A percentile compares a stretch with the other conserved stretches of the same genome.
phyloP scores from a whole-genome alignment of 106 monocot species.

The Alisma plantagoaquatica region DNA sequence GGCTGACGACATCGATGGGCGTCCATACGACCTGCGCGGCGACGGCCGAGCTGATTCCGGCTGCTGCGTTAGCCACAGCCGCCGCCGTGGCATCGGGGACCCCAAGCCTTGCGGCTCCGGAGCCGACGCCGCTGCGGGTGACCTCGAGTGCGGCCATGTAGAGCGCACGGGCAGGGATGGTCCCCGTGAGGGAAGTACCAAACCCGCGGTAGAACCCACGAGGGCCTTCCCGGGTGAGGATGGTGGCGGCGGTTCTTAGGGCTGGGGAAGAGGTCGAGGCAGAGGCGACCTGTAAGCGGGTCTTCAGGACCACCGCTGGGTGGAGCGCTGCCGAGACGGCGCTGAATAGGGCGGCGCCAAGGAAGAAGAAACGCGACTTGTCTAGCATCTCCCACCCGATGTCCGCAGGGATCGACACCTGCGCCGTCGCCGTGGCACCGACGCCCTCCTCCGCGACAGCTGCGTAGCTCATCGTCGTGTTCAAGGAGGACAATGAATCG shows the following conservation, averaged over 20 bases:
- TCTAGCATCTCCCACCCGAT: slow-evolving; percentile 92
- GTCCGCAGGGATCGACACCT: slow-evolving; percentile 65
- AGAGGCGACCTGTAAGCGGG: slow-evolving; percentile 63
- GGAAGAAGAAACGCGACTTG: slow-evolving; percentile 82
- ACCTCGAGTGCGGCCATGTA: slow-evolving; percentile 87
- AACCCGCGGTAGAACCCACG: slow-evolving; percentile 83
- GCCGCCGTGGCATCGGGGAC: slow-evolving; percentile 66
- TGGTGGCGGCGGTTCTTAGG: slow-evolving; percentile 24
- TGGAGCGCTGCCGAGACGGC: slow-evolving; percentile 65
- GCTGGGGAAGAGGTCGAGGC: slow-evolving; percentile 15
- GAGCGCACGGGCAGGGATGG: slow-evolving; percentile 80
- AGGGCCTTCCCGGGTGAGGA: slow-evolving; percentile 60
- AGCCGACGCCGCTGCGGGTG: slow-evolving; percentile 55
- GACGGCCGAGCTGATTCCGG: slow-evolving; percentile 65
- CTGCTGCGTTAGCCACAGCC: slow-evolving; percentile 61
- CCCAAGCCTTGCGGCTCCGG: slow-evolving; percentile 46
- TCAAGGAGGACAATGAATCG: too few relatives aligned
- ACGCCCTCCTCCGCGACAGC: slow-evolving; percentile 16
- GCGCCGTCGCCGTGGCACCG: slow-evolving; percentile 12
- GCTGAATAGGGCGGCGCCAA: slow-evolving; percentile 86
- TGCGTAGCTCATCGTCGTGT: slow-evolving; percentile 61
- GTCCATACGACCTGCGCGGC: slow-evolving; percentile 94
- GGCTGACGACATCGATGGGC: slow-evolving; percentile 79
- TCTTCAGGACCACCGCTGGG: slow-evolving; percentile 82
- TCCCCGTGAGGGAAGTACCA: slow-evolving; percentile 82